Base-by-base conservation (phyloP, 208 protist species). In the Vickermania spadyakhi region DNA sequence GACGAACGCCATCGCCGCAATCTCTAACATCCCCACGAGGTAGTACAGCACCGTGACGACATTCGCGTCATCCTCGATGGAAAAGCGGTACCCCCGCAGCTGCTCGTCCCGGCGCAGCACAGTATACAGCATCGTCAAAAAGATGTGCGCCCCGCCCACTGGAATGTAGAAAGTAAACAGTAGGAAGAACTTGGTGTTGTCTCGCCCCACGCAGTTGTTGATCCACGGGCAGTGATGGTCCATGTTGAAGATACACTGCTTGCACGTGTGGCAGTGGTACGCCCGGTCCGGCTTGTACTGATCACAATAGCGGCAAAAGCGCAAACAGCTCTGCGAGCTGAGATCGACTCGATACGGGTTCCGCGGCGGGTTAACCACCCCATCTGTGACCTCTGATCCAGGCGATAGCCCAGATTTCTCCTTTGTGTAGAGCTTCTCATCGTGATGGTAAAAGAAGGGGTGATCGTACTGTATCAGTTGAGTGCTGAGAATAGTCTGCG, bases 211-310 rank as follows among this genome's bases (percentile, higher is more conserved):
- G 49, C 85, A 93, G 73, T 90, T 94, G 68, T 90, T 89, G 45
- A 94, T 85, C 83, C 85, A 94, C 26, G 83, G 83, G 60, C 88
- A 94, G 70, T 93, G 85, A 67, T 94, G 88, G 59, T 94, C 88
- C 75, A 89, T 87, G 2, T 73, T 67, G 22, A 69, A 78, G 22
- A 92, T 73, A 61, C 88, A 94, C n/a, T 56, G 64, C 58, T 69
- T 58, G 56, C 84, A 91, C 25, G 70, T 31, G 49, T 73, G 41
- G 72, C 86, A 93, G 73, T 93, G 86, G 57, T 91, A 81, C 31
- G 70, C 77, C 65, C 65, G 49, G 25, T 73, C 68, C 2, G 69
- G 69, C 49, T 74, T 69, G 64, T 64, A 74, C 63, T 66, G 56
- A 26, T 63, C 62, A 31, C 69, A 74, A 21, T 52, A 42, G 58